Percentiles rank a stretch among this genome's conserved stretches.
Evolutionary conservation across 352 stramenopile species (phyloP).

Genomic region (Pythium scleroteichum): DNA sequence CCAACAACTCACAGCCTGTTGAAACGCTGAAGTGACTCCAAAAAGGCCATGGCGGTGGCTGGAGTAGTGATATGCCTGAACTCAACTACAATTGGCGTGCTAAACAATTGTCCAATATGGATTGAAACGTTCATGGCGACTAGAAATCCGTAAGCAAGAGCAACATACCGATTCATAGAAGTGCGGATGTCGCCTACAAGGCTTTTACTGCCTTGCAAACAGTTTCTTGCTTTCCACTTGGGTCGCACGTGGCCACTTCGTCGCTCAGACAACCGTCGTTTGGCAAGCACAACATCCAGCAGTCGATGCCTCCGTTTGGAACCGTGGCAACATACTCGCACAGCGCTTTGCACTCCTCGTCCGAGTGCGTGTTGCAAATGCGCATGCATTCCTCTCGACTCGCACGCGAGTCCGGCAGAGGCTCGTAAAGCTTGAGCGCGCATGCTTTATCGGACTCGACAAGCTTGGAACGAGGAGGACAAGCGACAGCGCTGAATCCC

Average conservation of each 20-base stretch:
- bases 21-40: no score
- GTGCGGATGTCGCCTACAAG: not conserved
- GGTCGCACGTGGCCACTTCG: conserved; percentile 20
- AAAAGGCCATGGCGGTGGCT: no score
- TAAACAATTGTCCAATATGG: no score
- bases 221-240: conserved; percentile 13
- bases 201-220: conserved; percentile 1
- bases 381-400: conserved; percentile 25
- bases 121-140: no score
- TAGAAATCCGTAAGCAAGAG: no score
- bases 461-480: conserved; percentile 18
- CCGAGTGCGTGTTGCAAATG: conserved; percentile 27
- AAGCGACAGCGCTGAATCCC: conserved; percentile 24
- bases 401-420: conserved; percentile 10
- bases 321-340: conserved; percentile 25
- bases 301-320: conserved; percentile 24
- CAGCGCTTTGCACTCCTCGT: conserved; percentile 20
- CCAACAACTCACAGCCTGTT: no score
- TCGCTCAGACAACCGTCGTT: conserved; percentile 15
- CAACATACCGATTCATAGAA: no score
- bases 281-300: conserved; percentile 30
- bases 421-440: conserved; percentile 21
- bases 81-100: no score
- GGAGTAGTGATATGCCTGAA: no score
- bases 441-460: conserved; percentile 28